phyloP scores from a whole-genome alignment of 331 rosid species.

The Acacia concinna region DNA sequence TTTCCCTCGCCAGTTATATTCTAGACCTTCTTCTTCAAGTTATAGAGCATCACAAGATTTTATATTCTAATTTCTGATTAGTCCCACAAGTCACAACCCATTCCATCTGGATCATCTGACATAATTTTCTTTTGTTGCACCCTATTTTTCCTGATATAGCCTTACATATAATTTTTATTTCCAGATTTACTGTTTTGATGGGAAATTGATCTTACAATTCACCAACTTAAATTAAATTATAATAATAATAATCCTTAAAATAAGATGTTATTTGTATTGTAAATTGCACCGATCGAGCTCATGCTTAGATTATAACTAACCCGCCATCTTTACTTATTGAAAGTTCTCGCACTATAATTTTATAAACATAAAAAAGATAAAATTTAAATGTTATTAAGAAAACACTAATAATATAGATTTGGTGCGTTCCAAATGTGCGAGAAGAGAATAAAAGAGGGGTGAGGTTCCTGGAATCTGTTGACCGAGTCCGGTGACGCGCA shows the following conservation, averaged over 20 bases:
- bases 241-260: no score
- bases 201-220: background rate
- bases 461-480: conserved; percentile 39
- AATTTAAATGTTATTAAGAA: background rate
- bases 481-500: conserved; percentile 43
- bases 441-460: background rate
- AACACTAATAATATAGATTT: no score
- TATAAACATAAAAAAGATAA: no score
- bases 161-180: background rate
- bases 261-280: no score
- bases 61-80: no score
- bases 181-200: background rate
- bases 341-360: no score
- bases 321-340: no score
- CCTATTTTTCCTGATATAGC: background rate
- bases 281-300: no score
- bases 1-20: background rate
- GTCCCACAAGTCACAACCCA: background rate
- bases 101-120: background rate
- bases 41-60: no score
- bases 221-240: no score
- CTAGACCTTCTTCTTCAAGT: background rate
- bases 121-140: background rate
- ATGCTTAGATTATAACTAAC: no score
- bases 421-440: background rate